Evolutionary conservation across 202 grass and related monocot species (phyloP), one percentile per base, ranked within the genome.

Genomic region (Brachypodium distachyon): DNA sequence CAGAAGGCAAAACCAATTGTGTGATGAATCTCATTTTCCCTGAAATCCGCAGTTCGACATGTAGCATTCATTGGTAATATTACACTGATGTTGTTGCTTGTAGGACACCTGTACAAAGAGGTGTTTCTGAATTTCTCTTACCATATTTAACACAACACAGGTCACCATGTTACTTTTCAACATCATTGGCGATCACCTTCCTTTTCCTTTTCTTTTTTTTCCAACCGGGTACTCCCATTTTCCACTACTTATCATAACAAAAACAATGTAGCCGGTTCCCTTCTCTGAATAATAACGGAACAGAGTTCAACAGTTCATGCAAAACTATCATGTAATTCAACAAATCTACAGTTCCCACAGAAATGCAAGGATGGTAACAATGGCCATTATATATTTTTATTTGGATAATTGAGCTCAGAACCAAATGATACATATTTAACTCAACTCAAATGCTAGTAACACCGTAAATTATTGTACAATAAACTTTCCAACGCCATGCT

Each of bases 391-490:
- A 27, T 27, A 82, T 56, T 67, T 50, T 43, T 21, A 83, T 46
- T 52, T 28, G 9, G 0, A 43, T 3, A 21, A n/a, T 3, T 0
- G 1, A 7, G 5, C 51, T 48, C 43, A 74, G 34, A 12, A 28
- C 2, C 12, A 53, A 19, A 60, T 18, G 9, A 18, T 11, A 18
- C 31, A 70, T 23, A 62, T 70, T 43, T 17, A 54, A 69, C 47
- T 54, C n/a, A 61, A 69, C 6, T 69, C 8, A 73, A 48, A 37
- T 47, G 68, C 57, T 38, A 39, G 12, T 1, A 52, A n/a, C 65
- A 43, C 60, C 56, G 29, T 70, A 80, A 55, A 88, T 84, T 70
- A 84, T 88, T 80, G 22, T 70, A 52, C 46, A 69, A 1, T 41
- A 70, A 52, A 53, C 17, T 40, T 77, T 88, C 7, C 61, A 16